phyloP scores from a whole-genome alignment of 225 moss, liverwort and hornwort species.

The Thuidium tamariscinum region DNA sequence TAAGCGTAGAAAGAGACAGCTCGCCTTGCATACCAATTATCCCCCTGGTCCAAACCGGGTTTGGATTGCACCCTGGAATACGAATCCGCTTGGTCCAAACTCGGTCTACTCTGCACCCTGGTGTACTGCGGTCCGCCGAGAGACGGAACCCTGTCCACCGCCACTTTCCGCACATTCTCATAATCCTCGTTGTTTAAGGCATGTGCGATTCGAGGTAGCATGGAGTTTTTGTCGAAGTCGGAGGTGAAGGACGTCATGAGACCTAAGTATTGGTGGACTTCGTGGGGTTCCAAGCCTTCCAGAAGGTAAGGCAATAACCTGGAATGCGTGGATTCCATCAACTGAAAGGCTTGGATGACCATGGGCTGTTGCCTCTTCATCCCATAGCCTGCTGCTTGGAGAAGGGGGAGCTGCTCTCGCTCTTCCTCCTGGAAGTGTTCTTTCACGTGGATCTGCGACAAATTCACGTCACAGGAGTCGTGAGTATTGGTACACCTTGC shows the following conservation, averaged over 20 bases:
- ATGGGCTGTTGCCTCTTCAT: constrained; percentile 35
- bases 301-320: constrained; percentile 28
- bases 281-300: constrained; percentile 26
- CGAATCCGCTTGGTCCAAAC: constrained; percentile 1
- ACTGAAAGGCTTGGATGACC: constrained; percentile 19
- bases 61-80: neutral
- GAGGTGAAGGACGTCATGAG: constrained; percentile 15
- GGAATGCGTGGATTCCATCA: constrained; percentile 39
- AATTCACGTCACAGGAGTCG: neutral
- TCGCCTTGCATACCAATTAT: neutral
- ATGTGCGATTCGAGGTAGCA: constrained; percentile 9
- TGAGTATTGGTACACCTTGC: neutral
- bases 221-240: neutral
- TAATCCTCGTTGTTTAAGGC: constrained; percentile 24
- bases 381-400: constrained; percentile 39
- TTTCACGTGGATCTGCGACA: constrained; percentile 16
- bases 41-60: constrained; percentile 5
- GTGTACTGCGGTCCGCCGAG: constrained; percentile 22
- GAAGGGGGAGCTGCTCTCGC: constrained; percentile 29
- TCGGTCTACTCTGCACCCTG: neutral
- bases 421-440: constrained; percentile 56
- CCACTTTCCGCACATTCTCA: constrained; percentile 27
- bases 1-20: constrained; percentile 18
- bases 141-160: constrained; percentile 26
- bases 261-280: constrained; percentile 45